Evolutionary conservation across 768 basidiomycete genomes (phyloP).

Genomic region (Hortiboletus flavorubellus): DNA sequence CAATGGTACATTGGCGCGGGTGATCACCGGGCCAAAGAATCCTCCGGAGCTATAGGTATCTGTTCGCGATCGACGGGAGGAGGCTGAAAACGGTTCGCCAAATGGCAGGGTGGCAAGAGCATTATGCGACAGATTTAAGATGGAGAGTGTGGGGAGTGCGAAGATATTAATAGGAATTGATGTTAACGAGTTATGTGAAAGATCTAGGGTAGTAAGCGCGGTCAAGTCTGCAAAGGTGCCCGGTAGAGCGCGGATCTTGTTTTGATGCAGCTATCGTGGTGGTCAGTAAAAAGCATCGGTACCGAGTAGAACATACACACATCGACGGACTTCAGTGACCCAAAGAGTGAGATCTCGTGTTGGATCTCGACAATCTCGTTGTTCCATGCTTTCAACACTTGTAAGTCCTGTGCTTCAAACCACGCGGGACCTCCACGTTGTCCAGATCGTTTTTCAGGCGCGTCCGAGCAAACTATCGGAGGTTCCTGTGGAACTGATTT

Average conservation of each 20-base stretch:
- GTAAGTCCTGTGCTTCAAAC: slow-evolving; percentile 81
- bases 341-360: slow-evolving; percentile 80
- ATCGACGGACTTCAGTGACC: slow-evolving; percentile 75
- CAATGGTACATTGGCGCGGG: slow-evolving; percentile 59
- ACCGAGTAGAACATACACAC: slow-evolving; percentile 41
- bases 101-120: slow-evolving; percentile 58
- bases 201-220: slow-evolving; percentile 61
- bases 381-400: slow-evolving; percentile 72
- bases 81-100: slow-evolving; percentile 48
- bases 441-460: slow-evolving; percentile 37
- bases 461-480: slow-evolving; percentile 37
- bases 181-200: slow-evolving; percentile 69
- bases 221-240: slow-evolving; percentile 66
- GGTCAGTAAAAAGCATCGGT: not conserved
- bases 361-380: slow-evolving; percentile 80
- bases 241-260: slow-evolving; percentile 61
- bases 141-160: slow-evolving; percentile 62
- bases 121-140: slow-evolving; percentile 73
- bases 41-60: slow-evolving; percentile 40
- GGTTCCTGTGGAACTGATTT: slow-evolving; percentile 64
- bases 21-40: slow-evolving; percentile 63
- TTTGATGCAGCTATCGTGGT: slow-evolving; percentile 63
- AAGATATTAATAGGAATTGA: slow-evolving; percentile 63
- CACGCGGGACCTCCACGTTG: slow-evolving; percentile 54
- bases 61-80: slow-evolving; percentile 19